Base-by-base conservation (phyloP, 208 protist species). In the Crithidia fasciculata region DNA sequence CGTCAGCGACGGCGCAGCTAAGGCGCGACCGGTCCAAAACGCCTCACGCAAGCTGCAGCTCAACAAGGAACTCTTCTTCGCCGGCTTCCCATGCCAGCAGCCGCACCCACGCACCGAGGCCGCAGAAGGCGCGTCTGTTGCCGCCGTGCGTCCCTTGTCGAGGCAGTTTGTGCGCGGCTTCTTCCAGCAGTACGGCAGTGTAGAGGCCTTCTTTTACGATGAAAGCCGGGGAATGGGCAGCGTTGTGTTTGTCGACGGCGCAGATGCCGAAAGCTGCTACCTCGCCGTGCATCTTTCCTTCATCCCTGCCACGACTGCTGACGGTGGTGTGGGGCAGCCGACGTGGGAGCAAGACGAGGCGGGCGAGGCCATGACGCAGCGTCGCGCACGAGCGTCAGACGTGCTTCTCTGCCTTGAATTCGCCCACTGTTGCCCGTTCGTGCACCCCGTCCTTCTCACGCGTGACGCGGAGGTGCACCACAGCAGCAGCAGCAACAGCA, bases 51-150 rank as follows among this genome's bases (percentile, higher is more conserved):
- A 81, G 44, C 76, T 80, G 66, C 76, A 75, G 0, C 68, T 82
- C 18, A 88, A 84, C 78, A 74, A 77, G 59, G 85, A 95, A 62
- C 12, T 95, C 19, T 85, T 95, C 56, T 95, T 92, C 61, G 90
- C 90, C 5, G 90, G 90, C 9, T 90, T 95, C 52, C 85, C 76
- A 10, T 69, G 53, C 59, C 56, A 10, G 0, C 44, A 47, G 15
- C 49, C 39, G 16, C 62, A 70, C 41, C 40, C 13, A 12, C 16
- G 54, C 4, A 12, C 52, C 12, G 43, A 39, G 1, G 45, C 49
- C 28, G 7, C 61, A 19, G 8, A 54, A 5, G 12, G 44, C 6
- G 39, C 40, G 0, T 41, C 52, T 10, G 61, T 54, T 8, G 7
- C 10, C 19, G 10, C 66, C 16, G 82, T 76, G 37, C 47, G 45